Conservation (phyloP, 2,329 filamentous ascomycete species). For the Lasiodiplodia gonubiensis region DNA sequence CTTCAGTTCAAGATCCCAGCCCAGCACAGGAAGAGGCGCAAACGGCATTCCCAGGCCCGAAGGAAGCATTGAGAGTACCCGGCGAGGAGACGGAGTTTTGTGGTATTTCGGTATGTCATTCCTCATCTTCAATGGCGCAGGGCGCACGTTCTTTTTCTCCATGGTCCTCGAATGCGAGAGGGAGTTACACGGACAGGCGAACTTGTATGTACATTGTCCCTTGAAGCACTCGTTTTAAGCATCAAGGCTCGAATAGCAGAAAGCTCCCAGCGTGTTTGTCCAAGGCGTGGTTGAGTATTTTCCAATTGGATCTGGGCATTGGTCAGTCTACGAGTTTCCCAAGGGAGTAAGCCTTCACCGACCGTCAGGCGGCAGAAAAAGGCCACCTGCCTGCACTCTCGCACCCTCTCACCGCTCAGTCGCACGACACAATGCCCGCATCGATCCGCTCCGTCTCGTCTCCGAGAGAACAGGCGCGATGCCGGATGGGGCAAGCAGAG, state of each 20-base stretch:
- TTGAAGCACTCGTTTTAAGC: background rate
- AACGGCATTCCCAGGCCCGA: background rate
- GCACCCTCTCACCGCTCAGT: constrained; percentile 11
- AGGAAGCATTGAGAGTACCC: background rate
- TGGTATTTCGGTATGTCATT: background rate
- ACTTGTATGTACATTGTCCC: background rate
- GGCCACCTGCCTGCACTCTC: background rate
- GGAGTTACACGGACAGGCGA: background rate
- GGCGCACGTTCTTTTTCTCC: background rate
- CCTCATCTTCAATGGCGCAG: background rate
- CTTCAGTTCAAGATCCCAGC: constrained; percentile 1
- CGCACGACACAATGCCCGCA: background rate
- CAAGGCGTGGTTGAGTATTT: too few species aligned
- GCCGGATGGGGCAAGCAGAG: background rate
- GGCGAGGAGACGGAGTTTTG: background rate
- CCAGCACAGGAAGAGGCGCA: background rate
- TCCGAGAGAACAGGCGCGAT: background rate
- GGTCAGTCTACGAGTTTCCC: background rate
- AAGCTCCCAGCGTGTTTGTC: background rate
- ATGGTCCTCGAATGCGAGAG: background rate
- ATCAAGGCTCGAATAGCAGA: background rate
- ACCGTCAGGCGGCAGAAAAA: constrained; percentile 12
- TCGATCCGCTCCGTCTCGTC: background rate
- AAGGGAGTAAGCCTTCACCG: background rate
- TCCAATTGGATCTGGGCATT: too few species aligned